Conservation (phyloP, 768 basidiomycete species). For the Ephemerocybe angulata region DNA sequence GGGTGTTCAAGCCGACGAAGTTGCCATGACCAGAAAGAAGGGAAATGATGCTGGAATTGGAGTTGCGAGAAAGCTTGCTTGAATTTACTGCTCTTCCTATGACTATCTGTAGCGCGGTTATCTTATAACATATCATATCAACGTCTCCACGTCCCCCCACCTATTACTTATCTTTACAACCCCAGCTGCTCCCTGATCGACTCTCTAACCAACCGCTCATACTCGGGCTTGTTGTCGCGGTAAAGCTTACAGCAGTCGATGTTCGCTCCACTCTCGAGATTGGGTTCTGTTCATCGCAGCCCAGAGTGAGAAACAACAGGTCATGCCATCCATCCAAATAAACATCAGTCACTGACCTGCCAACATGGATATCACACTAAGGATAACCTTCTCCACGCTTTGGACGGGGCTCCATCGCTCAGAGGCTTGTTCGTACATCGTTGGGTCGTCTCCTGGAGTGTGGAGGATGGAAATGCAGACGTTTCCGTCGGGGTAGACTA, state of each 20-base stretch:
- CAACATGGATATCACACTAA: constrained; percentile 96
- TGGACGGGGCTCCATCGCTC: constrained; percentile 99
- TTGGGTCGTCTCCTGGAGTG: constrained; percentile 87
- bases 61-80: not conserved
- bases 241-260: constrained; percentile 97
- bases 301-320: not conserved
- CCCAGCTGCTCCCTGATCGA: constrained; percentile 87
- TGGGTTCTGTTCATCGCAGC: constrained; percentile 75
- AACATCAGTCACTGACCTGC: constrained; percentile 53
- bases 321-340: not conserved
- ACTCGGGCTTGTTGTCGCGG: constrained; percentile 83
- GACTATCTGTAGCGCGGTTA: not conserved
- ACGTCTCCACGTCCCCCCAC: not conserved
- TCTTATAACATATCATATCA: not conserved
- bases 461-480: constrained; percentile 99
- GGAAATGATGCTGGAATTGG: too few relatives aligned
- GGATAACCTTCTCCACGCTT: constrained; percentile 93
- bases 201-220: constrained; percentile 80
- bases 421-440: constrained; percentile 91
- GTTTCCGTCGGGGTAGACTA: constrained; percentile 94
- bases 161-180: constrained; percentile 24
- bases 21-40: too few relatives aligned
- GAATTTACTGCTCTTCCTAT: not conserved
- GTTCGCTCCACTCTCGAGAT: constrained; percentile 95
- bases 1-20: constrained; percentile 35